Evolutionary conservation across 2,329 filamentous ascomycete genomes (phyloP), one percentile per base, ranked within the genome.

Genomic region (Neonectria sp.): DNA sequence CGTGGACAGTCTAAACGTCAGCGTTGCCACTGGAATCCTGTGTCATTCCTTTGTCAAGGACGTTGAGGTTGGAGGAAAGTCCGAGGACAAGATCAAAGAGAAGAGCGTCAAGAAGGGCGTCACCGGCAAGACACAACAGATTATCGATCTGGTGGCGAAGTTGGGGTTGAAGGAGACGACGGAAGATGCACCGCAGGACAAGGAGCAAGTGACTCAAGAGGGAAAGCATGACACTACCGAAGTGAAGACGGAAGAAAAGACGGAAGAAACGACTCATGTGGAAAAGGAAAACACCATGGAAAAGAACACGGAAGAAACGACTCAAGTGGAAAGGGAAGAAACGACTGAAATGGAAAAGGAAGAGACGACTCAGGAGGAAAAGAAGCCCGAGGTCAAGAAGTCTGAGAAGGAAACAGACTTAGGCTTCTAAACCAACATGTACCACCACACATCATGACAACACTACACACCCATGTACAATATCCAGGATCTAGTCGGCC

Each of bases 1-100:
- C 78, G 90, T 99, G 3, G 95, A 98, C 80, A 97, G 95, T 79
- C 82, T 99, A 79, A 98, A 99, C 78, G 96, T 98, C 45, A 94
- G 93, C 77, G 95, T 97, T 24, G 95, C 96, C 1, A 90, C 93
- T 7, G 94, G 90, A 1, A 83, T 98, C 55, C 82, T 98, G 57
- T 91, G 91, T 68, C 88, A 91, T 70, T 85, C 91, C 0, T 94
- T 96, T 76, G 78, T 93, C 75, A 86, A 82, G 75, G 79, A 75
- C 37, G 61, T 66, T 4, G 60, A 63, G 37, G 37, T 51, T 21
- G 51, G n/a, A 12, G 40, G 81, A 75, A 79, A 74, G 31, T 62
- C 61, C 6, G 59, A 60, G 31, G 27, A 33, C 29, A 12, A 24
- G 13, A 24, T 29, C 48, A 58, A 61, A 55, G 59, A 74, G 15